Base-by-base conservation (phyloP, 2,329 filamentous ascomycete species). In the Cladophialophora exuberans region DNA sequence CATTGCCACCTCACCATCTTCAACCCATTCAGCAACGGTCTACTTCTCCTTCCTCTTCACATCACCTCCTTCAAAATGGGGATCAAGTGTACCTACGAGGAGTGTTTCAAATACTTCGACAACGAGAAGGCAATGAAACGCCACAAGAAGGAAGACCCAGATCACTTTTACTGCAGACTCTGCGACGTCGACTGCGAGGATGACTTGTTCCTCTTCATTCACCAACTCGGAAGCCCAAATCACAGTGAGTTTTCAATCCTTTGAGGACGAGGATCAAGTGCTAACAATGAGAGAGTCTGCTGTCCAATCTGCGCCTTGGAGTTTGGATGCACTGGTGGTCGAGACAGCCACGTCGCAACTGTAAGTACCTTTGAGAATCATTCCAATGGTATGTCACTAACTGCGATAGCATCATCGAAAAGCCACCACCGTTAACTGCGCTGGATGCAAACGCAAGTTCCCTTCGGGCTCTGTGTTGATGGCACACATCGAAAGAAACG, bases 231-330 rank as follows among this genome's bases (percentile, higher is more conserved):
- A 43, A 76, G 70, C 47, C 64, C 70, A 2, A 73, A 72, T 25
- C 77, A 82, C 57, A 77, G 64, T 66, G 53, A 58, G 64, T 52
- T 33, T 36, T 7, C 23, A 10, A 15, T 4, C 23, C 30, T 13
- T 7, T 20, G 6, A n/a, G 25, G 15, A 35, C 41, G 17, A 33
- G 11, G 4, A 3, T 15, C 17, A 18, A 28, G 11, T 49, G 18
- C 54, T 60, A 26, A 60, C 38, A 5, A 2, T 25, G 2, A 41
- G 23, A 10, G 25, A 66, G 64, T 80, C 41, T 76, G 75, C 46
- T 86, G 83, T 65, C 77, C 80, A 10, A 72, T 83, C 36, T 85
- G 83, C 49, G 79, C 78, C 10, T 65, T 75, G 6, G 81, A 84
- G 36, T 84, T 83, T 68, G 76, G 77, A 57, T 81, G 75, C 23